These are phyloP conservation scores for Knoxia roxburghii DNA, from an alignment of 257 asterid species.

Conservation along the genomic window DNA sequence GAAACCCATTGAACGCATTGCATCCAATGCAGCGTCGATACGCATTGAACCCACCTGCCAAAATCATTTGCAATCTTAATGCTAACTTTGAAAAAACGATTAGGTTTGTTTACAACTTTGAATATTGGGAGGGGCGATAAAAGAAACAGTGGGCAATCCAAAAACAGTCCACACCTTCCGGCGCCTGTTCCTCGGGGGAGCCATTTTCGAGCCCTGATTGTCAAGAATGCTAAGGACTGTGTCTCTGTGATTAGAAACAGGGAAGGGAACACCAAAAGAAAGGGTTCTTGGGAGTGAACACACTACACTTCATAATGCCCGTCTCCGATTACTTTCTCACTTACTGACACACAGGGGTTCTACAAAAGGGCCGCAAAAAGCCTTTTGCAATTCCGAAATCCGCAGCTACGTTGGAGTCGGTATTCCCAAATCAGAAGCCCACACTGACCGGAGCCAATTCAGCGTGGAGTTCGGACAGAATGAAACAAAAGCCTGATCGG, in stretches of 20 bases:
- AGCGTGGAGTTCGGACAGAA: neutral
- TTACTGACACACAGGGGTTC: too few species aligned
- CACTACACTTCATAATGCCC: too few species aligned
- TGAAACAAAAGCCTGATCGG: neutral
- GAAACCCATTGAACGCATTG: slow-evolving; percentile 52
- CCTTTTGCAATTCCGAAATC: too few species aligned
- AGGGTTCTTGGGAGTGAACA: too few species aligned
- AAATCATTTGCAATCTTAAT: neutral
- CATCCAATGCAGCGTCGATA: slow-evolving; percentile 62
- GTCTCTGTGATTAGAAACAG: too few species aligned
- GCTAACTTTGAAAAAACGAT: neutral
- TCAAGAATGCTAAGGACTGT: neutral
- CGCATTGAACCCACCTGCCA: slow-evolving; percentile 36
- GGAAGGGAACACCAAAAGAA: too few species aligned
- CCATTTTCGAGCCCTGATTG: neutral
- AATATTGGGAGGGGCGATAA: neutral
- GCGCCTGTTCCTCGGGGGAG: neutral
- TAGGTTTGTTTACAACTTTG: neutral
- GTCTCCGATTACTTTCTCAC: too few species aligned
- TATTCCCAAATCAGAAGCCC: too few species aligned
- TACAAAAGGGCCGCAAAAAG: too few species aligned
- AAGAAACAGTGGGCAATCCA: too few species aligned
- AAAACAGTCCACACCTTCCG: neutral
- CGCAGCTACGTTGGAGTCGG: too few species aligned
- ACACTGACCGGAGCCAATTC: too few species aligned